Evolutionary conservation across 495 filamentous ascomycete species (phyloP), one percentile per base, ranked within the genome.

Genomic region (Aspergillus kassunensis): DNA sequence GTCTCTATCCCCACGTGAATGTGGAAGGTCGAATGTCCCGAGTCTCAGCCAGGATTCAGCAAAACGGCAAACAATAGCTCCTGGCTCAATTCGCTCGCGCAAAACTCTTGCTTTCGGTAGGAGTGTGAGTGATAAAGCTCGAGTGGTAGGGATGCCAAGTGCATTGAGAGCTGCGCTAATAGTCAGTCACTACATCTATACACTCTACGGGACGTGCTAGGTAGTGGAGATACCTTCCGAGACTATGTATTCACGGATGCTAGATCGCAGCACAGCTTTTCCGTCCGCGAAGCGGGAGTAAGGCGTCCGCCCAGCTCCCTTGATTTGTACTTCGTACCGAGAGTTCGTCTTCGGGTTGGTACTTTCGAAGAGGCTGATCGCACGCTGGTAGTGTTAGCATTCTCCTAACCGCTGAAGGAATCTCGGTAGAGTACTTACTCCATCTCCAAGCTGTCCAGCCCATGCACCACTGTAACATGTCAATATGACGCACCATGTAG

Each of bases 201-300:
- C 16, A 15, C 36, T 16, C 15, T 10, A 31, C n/a, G n/a, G n/a
- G n/a, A n/a, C n/a, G n/a, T n/a, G n/a, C 35, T 13, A 1, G 9
- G 21, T n/a, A 16, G 24, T 0, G 6, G 19, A 27, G 15, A 33
- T 61, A 75, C 79, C 79, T 74, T 98, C 93, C 41, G 86, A 91
- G 20, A 96, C 90, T 30, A 98, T 64, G 56, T 90, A 98, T 76
- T 98, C 93, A 30, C 93, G 81, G 51, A 98, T 95, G 61, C 88
- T 92, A 23, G 86, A 91, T 40, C 93, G 74, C 18, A 98, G 75
- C 10, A 97, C 93, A 2, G 93, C 93, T 62, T 93, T 92, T 23
- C 93, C 93, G 69, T 98, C 93, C n/a, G 93, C 93, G 58, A 97
- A 98, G 11, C 93, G 86, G 18, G 88, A 93, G 66, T 97, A 98